Conservation (phyloP, 1,284 basidiomycete species). For the Phellopilus nigrolimitatus region DNA sequence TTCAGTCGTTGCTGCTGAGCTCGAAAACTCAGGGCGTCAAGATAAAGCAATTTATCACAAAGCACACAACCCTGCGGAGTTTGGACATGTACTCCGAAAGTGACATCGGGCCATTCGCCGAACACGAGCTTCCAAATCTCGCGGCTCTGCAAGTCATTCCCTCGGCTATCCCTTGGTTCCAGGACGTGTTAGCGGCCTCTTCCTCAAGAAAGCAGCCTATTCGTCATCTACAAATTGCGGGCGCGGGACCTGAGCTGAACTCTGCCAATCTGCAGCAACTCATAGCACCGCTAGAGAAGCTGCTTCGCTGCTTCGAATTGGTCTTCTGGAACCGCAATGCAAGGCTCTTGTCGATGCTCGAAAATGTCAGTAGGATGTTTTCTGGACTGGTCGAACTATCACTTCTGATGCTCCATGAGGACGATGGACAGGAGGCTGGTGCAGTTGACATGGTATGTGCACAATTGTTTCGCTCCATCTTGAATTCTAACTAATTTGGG, state of each 20-base stretch:
- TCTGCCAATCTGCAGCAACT: conserved; percentile 1
- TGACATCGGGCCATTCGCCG: conserved; percentile 4
- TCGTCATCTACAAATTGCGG: conserved; percentile 15
- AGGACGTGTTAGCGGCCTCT: background rate
- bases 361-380: conserved; percentile 5
- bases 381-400: conserved; percentile 14
- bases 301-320: conserved; percentile 12
- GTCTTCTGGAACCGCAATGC: conserved; percentile 17
- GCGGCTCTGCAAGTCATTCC: conserved; percentile 14
- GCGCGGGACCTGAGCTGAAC: conserved; percentile 6
- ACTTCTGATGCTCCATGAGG: conserved; percentile 6
- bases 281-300: conserved; percentile 1
- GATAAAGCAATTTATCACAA: conserved; percentile 4
- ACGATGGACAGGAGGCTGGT: no score
- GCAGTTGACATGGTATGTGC: background rate
- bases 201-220: conserved; percentile 1
- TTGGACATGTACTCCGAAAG: conserved; percentile 9
- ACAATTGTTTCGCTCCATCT: no score
- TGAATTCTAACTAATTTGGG: background rate
- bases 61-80: conserved; percentile 3
- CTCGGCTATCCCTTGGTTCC: conserved; percentile 13
- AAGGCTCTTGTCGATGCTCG: background rate
- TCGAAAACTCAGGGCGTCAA: conserved; percentile 14
- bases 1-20: conserved; percentile 17
- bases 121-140: conserved; percentile 7